Base-by-base conservation (phyloP, 108 stramenopile genomes). In the Aureococcus anophagefferens region DNA sequence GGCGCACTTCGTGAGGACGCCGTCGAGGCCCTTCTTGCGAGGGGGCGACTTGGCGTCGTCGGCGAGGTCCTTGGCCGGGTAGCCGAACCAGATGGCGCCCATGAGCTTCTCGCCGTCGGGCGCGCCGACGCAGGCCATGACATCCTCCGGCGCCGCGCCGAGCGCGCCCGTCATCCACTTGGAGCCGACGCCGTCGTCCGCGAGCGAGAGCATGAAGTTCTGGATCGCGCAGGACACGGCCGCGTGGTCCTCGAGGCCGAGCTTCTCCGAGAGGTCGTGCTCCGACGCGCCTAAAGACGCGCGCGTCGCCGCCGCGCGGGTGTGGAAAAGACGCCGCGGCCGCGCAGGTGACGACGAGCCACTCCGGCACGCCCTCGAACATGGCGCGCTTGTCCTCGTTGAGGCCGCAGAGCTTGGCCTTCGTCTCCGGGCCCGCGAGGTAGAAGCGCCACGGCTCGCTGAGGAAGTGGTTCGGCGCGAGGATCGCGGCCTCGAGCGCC, bases 151-250 rank as follows among this genome's bases (percentile, higher is more conserved):
- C 18, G 67, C 37, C n/a, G 37, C 44, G 36, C 67, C 67, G 67
- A 68, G 67, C 36, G 67, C 67, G 36, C 67, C 67, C 35, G 67
- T 68, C 67, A 68, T 68, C 67, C 67, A 68, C 30, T 68, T 68
- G 36, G 40, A 45, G 37, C 67, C 67, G 67, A 68, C 40, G 21
- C 67, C 67, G 5, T 68, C 67, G 21, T 7, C 37, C 21, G 67
- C 67, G 35, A 68, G 37, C 36, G 67, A 68, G 37, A 40, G 36
- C 67, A 68, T 68, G 67, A 68, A 68, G 67, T 68, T 68, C 37
- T 68, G 67, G 36, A 44, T 30, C 13, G 67, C 67, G 67, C 67
- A 68, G 37, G 67, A 40, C 11, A 40, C 36, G 67, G 67, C 67
- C 5, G n/a, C 28, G 25, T 44, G 44, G 67, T 68, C 67, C 37